These are phyloP conservation scores for Nakaseomyces nivariensis DNA, from an alignment of 1,139 yeast genomes.

Conservation along the genomic window DNA sequence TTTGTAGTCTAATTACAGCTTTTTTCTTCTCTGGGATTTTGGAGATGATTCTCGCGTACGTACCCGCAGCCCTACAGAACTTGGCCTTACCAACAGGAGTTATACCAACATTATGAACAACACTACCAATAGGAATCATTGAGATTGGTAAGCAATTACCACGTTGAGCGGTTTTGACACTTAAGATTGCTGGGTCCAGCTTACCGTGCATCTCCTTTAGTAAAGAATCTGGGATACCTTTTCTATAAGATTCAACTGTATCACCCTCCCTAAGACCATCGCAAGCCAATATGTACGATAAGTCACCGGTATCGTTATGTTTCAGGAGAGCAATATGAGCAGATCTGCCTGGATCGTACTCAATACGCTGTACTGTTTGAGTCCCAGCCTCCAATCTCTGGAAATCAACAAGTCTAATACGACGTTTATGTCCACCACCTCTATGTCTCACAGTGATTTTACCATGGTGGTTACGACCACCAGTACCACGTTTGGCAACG, in stretches of 20 bases:
- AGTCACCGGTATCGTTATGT: conserved; percentile 49
- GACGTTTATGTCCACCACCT: conserved; percentile 93
- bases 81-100: conserved; percentile 76
- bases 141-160: conserved; percentile 90
- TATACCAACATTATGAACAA: conserved; percentile 80
- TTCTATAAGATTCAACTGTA: conserved; percentile 75
- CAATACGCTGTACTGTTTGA: conserved; percentile 78
- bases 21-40: conserved; percentile 61
- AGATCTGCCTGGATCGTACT: conserved; percentile 91
- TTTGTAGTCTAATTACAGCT: conserved; percentile 73
- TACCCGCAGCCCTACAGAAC: conserved; percentile 88
- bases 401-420: conserved; percentile 77
- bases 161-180: conserved; percentile 78
- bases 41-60: conserved; percentile 81
- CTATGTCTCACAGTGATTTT: conserved; percentile 84
- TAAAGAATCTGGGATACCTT: conserved; percentile 74
- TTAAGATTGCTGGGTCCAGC: conserved; percentile 83
- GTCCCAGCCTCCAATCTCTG: conserved; percentile 57
- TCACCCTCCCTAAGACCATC: conserved; percentile 93
- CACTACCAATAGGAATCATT: conserved; percentile 90
- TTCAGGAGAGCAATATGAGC: conserved; percentile 85
- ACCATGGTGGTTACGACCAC: conserved; percentile 90
- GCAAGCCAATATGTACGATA: conserved; percentile 79
- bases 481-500: conserved; percentile 55
- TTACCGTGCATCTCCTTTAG: conserved; percentile 57